A percentile compares a stretch with the other conserved stretches of the same genome.
Evolutionary conservation across 805 yeast species (phyloP).

Genomic region (Candida incommunis): DNA sequence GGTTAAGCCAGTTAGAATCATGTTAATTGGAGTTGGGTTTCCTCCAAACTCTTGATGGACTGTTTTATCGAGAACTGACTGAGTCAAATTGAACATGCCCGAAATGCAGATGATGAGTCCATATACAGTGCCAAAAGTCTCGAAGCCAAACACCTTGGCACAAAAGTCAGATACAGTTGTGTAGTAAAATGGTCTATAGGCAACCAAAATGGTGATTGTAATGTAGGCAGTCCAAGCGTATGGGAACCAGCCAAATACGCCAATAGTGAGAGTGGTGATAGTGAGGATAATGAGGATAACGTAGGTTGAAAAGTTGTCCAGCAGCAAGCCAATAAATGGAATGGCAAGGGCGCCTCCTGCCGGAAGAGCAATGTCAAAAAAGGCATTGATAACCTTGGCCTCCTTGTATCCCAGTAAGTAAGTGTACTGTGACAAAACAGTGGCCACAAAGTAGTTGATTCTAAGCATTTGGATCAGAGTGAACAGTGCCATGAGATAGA

Average conservation of each 20-base stretch:
- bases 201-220: constrained; percentile 60
- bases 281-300: constrained; percentile 36
- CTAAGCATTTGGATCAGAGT: constrained; percentile 84
- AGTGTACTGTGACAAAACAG: constrained; percentile 69
- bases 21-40: constrained; percentile 74
- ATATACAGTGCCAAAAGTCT: constrained; percentile 82
- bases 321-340: constrained; percentile 69
- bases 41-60: constrained; percentile 56
- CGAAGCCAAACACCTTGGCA: constrained; percentile 87
- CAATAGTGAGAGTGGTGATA: constrained; percentile 44
- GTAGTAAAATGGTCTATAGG: constrained; percentile 83
- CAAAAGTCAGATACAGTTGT: constrained; percentile 86
- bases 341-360: constrained; percentile 77
- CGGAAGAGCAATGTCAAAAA: constrained; percentile 79
- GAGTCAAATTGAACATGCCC: constrained; percentile 67
- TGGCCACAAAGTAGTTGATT: constrained; percentile 86
- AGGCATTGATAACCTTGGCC: constrained; percentile 49
- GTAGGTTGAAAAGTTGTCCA: constrained; percentile 61
- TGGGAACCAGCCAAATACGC: constrained; percentile 54
- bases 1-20: constrained; percentile 34
- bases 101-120: constrained; percentile 74
- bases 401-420: constrained; percentile 41
- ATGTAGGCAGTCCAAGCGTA: constrained; percentile 36
- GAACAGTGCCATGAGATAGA: constrained; percentile 58
- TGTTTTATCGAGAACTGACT: constrained; percentile 49